phyloP scores from a whole-genome alignment of 306 rosid species.

The Biancaea sappan region DNA sequence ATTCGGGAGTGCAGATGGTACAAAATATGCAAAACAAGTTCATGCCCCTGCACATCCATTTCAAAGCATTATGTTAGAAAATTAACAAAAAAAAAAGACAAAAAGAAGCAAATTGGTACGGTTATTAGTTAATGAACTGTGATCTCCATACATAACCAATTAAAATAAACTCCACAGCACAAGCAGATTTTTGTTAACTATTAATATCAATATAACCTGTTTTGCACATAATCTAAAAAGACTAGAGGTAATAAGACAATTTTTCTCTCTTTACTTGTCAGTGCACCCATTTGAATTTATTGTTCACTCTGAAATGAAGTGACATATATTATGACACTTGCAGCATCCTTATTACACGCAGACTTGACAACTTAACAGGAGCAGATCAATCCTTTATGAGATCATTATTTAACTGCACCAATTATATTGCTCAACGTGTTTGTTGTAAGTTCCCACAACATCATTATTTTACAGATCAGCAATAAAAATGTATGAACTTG shows the following conservation, averaged over 20 bases:
- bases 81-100: neutral
- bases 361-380: slow-evolving; percentile 8
- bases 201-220: neutral
- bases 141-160: slow-evolving; percentile 9
- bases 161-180: slow-evolving; percentile 8
- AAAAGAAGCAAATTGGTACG: neutral
- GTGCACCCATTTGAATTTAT: slow-evolving; percentile 1
- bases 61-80: slow-evolving; percentile 16
- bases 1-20: slow-evolving; percentile 76
- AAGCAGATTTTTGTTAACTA: neutral
- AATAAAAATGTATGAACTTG: neutral
- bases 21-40: slow-evolving; percentile 81
- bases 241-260: neutral
- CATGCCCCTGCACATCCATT: slow-evolving; percentile 82
- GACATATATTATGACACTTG: neutral
- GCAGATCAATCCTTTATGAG: neutral
- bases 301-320: slow-evolving; percentile 7
- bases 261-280: neutral
- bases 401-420: neutral
- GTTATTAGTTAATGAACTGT: neutral
- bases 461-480: slow-evolving; percentile 10
- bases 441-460: slow-evolving; percentile 7
- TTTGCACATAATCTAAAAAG: neutral
- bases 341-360: slow-evolving; percentile 4
- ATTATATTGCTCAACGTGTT: neutral